Conservation (phyloP, 2,329 filamentous ascomycete genomes). For the Trichoderma endophyticum region DNA sequence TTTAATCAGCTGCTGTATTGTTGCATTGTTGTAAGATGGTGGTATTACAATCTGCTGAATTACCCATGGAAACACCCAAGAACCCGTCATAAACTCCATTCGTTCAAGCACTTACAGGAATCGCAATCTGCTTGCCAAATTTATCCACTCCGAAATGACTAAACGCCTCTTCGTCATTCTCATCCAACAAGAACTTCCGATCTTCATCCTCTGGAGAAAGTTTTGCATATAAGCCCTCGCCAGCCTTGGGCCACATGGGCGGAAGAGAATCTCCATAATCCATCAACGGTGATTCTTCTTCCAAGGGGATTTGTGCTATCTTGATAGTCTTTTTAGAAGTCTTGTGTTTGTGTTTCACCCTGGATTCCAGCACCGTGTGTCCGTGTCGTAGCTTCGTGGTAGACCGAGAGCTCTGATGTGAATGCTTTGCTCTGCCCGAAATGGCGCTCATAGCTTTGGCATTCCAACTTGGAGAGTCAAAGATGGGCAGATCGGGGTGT, state of each 20-base stretch:
- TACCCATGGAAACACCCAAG: background rate
- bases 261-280: slow-evolving; percentile 36
- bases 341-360: slow-evolving; percentile 32
- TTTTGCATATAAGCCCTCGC: slow-evolving; percentile 39
- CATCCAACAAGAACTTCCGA: slow-evolving; percentile 35
- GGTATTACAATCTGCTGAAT: background rate
- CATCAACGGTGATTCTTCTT: slow-evolving; percentile 28
- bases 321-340: slow-evolving; percentile 35
- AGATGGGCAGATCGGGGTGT: slow-evolving; percentile 43
- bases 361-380: slow-evolving; percentile 28
- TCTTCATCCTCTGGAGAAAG: slow-evolving; percentile 39
- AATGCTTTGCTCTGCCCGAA: background rate
- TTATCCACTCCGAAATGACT: slow-evolving; percentile 43
- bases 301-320: slow-evolving; percentile 27
- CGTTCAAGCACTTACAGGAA: slow-evolving; percentile 29
- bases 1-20: background rate
- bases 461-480: slow-evolving; percentile 42
- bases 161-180: slow-evolving; percentile 43
- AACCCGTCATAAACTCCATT: background rate
- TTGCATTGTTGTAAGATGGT: background rate
- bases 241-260: slow-evolving; percentile 40
- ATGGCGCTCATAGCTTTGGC: slow-evolving; percentile 19
- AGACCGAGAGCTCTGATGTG: slow-evolving; percentile 15
- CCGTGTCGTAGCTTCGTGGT: slow-evolving; percentile 28
- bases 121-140: slow-evolving; percentile 36